These are phyloP conservation scores for Xylaria sp. DNA, from an alignment of 2,329 filamentous ascomycete species.

Conservation along the genomic window DNA sequence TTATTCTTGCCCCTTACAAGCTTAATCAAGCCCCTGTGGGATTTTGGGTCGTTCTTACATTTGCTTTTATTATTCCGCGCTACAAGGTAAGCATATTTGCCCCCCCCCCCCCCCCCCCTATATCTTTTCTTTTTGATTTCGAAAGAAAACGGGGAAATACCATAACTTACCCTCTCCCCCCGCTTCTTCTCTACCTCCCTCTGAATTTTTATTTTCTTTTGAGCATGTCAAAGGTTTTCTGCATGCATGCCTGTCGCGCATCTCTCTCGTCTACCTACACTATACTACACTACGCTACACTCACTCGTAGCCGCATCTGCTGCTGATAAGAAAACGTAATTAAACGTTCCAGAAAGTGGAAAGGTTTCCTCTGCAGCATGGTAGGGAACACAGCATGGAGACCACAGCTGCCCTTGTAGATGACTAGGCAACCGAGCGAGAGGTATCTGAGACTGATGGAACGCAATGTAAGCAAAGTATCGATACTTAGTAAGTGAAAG, in stretches of 20 bases:
- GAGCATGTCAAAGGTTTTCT: conserved; percentile 26
- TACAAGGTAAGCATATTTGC: no score
- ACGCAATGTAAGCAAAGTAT: conserved; percentile 15
- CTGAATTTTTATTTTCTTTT: conserved; percentile 20
- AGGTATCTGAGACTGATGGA: conserved; percentile 7
- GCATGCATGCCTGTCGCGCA: conserved; percentile 30
- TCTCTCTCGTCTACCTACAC: background rate
- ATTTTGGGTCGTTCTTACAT: conserved; percentile 27
- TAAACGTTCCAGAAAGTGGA: conserved; percentile 8
- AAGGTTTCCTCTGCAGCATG: background rate
- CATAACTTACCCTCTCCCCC: conserved; percentile 1
- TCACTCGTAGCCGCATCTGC: conserved; percentile 16
- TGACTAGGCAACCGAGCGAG: conserved; percentile 10
- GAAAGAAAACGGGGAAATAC: conserved; percentile 31
- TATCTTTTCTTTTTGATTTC: background rate
- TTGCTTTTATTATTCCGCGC: background rate
- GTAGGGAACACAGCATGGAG: conserved; percentile 24
- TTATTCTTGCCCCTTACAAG: background rate
- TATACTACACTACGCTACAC: background rate
- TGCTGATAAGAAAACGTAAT: conserved; percentile 12
- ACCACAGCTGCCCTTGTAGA: conserved; percentile 17
- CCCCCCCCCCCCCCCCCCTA: no score
- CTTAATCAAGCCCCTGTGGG: background rate
- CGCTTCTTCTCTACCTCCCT: background rate
- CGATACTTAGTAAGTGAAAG: conserved; percentile 13